These are phyloP conservation scores for Endotrypanum monterogeii DNA, from an alignment of 208 protist species.

Conservation along the genomic window DNA sequence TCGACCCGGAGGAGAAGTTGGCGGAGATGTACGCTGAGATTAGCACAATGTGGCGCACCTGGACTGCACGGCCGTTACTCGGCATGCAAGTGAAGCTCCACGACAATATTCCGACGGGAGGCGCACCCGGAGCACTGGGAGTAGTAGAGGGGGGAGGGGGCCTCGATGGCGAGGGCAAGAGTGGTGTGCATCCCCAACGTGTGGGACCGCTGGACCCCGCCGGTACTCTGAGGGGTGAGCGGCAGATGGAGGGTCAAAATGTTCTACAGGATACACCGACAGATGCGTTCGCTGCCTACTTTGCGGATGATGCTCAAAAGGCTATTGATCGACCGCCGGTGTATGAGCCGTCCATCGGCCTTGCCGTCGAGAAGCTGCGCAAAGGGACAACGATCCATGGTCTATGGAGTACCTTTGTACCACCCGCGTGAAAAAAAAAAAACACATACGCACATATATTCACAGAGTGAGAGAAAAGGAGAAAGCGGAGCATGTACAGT, in stretches of 20 bases:
- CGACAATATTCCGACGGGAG: slow-evolving; percentile 9
- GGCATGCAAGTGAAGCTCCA: slow-evolving; percentile 62
- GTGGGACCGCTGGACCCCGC: not conserved
- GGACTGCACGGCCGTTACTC: slow-evolving; percentile 75
- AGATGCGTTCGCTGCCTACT: slow-evolving; percentile 94
- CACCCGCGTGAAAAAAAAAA: slow-evolving; percentile 8
- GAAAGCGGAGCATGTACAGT: too few relatives aligned
- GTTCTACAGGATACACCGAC: slow-evolving; percentile 73
- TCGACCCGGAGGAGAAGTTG: slow-evolving; percentile 77
- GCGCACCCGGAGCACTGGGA: slow-evolving; percentile 5
- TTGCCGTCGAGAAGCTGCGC: slow-evolving; percentile 92
- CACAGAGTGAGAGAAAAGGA: too few relatives aligned
- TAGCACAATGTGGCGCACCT: slow-evolving; percentile 79
- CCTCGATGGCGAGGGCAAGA: not conserved
- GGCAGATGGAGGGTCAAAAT: slow-evolving; percentile 60
- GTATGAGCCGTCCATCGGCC: slow-evolving; percentile 78
- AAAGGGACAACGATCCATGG: slow-evolving; percentile 73
- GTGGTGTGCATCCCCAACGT: not conserved
- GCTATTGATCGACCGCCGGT: slow-evolving; percentile 74
- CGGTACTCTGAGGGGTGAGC: not conserved
- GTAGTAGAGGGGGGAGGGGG: not conserved
- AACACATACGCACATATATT: too few relatives aligned
- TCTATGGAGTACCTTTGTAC: slow-evolving; percentile 71
- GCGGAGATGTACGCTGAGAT: slow-evolving; percentile 83
- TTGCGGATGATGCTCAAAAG: slow-evolving; percentile 86